Percentiles rank a stretch among this genome's conserved stretches.
These are phyloP conservation scores for Arbutus unedo DNA, from an alignment of 148 eudicot species.

Conservation along the genomic window DNA sequence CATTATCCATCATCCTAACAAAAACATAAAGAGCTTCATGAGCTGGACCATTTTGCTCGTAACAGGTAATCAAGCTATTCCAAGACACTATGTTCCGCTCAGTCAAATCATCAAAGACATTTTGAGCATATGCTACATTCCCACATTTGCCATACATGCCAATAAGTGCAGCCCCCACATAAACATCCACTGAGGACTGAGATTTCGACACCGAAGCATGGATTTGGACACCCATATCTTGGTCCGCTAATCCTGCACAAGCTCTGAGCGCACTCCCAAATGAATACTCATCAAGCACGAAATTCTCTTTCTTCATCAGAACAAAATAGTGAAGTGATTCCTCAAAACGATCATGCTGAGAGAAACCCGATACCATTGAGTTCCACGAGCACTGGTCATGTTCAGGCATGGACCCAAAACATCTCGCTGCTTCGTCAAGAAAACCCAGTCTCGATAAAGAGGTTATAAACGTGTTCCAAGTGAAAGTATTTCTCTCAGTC, in stretches of 20 bases:
- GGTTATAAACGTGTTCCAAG: slow-evolving; percentile 56
- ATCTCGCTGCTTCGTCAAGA: slow-evolving; percentile 47
- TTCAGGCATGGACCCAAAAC: slow-evolving; percentile 47
- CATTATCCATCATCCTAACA: slow-evolving; percentile 53
- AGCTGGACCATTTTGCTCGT: slow-evolving; percentile 82
- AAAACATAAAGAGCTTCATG: slow-evolving; percentile 57
- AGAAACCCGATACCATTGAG: slow-evolving; percentile 72
- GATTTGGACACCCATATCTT: slow-evolving; percentile 54
- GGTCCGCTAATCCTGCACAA: slow-evolving; percentile 60
- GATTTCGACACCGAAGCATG: slow-evolving; percentile 59
- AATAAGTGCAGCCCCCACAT: slow-evolving; percentile 80
- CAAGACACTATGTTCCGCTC: slow-evolving; percentile 69
- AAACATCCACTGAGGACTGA: slow-evolving; percentile 45
- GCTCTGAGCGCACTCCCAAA: slow-evolving; percentile 87
- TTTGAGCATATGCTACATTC: slow-evolving; percentile 52
- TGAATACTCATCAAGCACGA: slow-evolving; percentile 53
- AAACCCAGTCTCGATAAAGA: slow-evolving; percentile 44
- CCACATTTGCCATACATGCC: slow-evolving; percentile 85
- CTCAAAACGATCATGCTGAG: slow-evolving; percentile 52
- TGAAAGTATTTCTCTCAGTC: slow-evolving; percentile 55
- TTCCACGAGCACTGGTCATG: slow-evolving; percentile 95
- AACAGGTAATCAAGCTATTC: slow-evolving; percentile 87
- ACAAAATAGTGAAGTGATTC: slow-evolving; percentile 54
- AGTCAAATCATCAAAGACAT: slow-evolving; percentile 59
- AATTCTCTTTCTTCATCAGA: slow-evolving; percentile 61